phyloP scores from a whole-genome alignment of 495 filamentous ascomycete species.

The Rostrohypoxylon terebratum region DNA sequence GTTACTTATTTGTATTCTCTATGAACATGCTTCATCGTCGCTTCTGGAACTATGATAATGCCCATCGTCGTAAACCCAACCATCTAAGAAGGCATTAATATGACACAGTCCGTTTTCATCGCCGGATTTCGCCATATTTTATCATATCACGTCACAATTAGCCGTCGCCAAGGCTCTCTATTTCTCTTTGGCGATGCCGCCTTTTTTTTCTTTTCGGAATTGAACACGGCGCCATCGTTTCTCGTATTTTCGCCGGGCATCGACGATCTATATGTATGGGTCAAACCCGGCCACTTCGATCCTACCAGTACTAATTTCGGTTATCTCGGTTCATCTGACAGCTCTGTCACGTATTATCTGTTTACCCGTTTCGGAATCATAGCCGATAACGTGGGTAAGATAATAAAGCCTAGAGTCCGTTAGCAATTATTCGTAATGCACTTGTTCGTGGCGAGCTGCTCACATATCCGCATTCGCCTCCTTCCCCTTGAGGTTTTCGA shows the following conservation, averaged over 20 bases:
- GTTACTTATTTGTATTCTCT: constrained; percentile 39
- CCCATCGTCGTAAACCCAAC: constrained; percentile 30
- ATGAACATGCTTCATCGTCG: constrained; percentile 35
- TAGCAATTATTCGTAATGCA: constrained; percentile 23
- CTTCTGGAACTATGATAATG: constrained; percentile 26
- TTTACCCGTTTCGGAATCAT: constrained; percentile 56
- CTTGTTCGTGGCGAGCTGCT: constrained; percentile 28
- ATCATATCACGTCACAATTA: constrained; percentile 30
- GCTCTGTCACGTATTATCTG: constrained; percentile 53
- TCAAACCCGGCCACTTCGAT: background rate
- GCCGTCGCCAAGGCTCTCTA: constrained; percentile 16
- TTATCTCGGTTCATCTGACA: constrained; percentile 49
- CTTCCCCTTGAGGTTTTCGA: constrained; percentile 75
- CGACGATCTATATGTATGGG: background rate
- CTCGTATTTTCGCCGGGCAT: background rate
- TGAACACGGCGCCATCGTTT: background rate
- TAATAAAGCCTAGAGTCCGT: constrained; percentile 56
- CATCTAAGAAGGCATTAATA: constrained; percentile 30
- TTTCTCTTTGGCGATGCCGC: constrained; percentile 13
- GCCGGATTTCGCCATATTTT: constrained; percentile 25
- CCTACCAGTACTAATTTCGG: constrained; percentile 47
- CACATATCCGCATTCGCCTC: constrained; percentile 68
- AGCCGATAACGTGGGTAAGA: constrained; percentile 59
- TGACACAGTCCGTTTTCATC: constrained; percentile 18
- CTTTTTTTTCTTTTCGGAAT: background rate